phyloP scores from a whole-genome alignment of 352 stramenopile species.

The Pythium biforme region DNA sequence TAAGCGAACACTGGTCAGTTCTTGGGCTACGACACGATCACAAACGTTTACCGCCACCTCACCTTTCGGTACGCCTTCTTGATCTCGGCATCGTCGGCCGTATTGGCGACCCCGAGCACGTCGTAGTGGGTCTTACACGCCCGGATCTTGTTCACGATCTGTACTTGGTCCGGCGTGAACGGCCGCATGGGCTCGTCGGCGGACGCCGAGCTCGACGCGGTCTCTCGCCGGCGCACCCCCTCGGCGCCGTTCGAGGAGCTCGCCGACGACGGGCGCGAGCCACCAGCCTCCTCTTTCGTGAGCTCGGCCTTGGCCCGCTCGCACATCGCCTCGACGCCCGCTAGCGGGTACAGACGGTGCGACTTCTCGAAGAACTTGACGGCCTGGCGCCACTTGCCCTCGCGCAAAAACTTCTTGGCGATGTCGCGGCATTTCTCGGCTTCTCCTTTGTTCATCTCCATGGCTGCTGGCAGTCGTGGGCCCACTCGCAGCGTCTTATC shows the following conservation, averaged over 20 bases:
- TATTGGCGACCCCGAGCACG: slow-evolving; percentile 74
- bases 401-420: slow-evolving; percentile 82
- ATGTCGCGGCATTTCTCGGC: slow-evolving; percentile 92
- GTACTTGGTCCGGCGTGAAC: slow-evolving; percentile 78
- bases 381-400: slow-evolving; percentile 86
- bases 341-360: slow-evolving; percentile 84
- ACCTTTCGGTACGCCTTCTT: slow-evolving; percentile 93
- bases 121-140: slow-evolving; percentile 89
- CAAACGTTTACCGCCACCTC: neutral
- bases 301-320: slow-evolving; percentile 69
- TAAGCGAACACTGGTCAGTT: neutral
- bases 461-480: slow-evolving; percentile 21
- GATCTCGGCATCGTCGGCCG: slow-evolving; percentile 80
- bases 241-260: slow-evolving; percentile 17
- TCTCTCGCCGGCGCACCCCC: slow-evolving; percentile 35
- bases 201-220: slow-evolving; percentile 32
- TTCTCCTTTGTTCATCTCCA: slow-evolving; percentile 93
- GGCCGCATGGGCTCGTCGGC: slow-evolving; percentile 44
- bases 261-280: slow-evolving; percentile 29
- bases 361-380: slow-evolving; percentile 93
- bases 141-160: slow-evolving; percentile 88
- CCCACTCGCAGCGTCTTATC: neutral
- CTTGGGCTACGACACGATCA: neutral
- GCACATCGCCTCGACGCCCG: slow-evolving; percentile 80
- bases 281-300: slow-evolving; percentile 36